phyloP scores from a whole-genome alignment of 805 yeast species.

The Kluyveromyces dobzhanskii region DNA sequence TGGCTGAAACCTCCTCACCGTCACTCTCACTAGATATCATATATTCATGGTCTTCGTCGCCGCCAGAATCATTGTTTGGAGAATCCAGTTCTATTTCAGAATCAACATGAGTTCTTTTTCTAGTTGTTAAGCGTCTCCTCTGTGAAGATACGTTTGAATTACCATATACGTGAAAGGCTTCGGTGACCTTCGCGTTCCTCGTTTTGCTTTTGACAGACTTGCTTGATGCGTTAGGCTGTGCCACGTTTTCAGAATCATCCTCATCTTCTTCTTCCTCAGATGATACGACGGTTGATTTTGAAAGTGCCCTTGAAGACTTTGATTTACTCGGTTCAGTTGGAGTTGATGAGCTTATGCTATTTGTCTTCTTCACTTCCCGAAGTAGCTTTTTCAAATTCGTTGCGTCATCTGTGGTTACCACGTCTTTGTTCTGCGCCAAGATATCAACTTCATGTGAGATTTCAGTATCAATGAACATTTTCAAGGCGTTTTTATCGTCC shows the following conservation, averaged over 20 bases:
- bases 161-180: too few species aligned
- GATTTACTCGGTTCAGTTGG: background rate
- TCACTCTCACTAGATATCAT: constrained; percentile 12
- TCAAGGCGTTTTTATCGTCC: constrained; percentile 70
- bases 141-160: too few species aligned
- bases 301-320: background rate
- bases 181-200: too few species aligned
- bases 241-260: too few species aligned
- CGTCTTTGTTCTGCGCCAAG: constrained; percentile 36
- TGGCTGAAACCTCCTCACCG: constrained; percentile 6
- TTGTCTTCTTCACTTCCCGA: constrained; percentile 33
- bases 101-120: background rate
- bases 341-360: constrained; percentile 9
- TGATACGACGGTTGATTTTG: background rate
- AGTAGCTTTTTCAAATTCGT: constrained; percentile 39
- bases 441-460: constrained; percentile 43
- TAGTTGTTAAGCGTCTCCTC: background rate
- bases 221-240: too few species aligned
- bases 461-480: constrained; percentile 52
- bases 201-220: too few species aligned
- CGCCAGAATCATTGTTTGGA: constrained; percentile 7
- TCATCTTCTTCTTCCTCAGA: too few species aligned
- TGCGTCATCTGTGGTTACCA: constrained; percentile 31
- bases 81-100: background rate
- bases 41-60: background rate